Percentiles rank a stretch among this genome's conserved stretches.
phyloP scores from a whole-genome alignment of 495 filamentous ascomycete genomes.

The Emericellopsis terricola region DNA sequence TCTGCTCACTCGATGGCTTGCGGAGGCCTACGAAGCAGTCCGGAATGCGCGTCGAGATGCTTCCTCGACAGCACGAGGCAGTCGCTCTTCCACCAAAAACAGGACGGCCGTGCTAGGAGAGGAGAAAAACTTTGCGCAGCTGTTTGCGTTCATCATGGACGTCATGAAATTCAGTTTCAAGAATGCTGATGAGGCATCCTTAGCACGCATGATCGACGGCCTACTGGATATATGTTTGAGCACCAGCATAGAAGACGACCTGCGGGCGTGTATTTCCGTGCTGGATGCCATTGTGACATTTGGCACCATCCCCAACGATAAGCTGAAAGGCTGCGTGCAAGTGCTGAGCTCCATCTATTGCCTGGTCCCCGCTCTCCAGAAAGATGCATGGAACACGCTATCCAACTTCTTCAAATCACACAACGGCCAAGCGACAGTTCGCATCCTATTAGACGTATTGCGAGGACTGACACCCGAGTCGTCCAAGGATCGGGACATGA shows the following conservation, averaged over 20 bases:
- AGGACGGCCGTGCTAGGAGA: slow-evolving; percentile 37
- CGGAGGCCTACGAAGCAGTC: slow-evolving; percentile 34
- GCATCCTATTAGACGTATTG: slow-evolving; percentile 44
- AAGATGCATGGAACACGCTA: slow-evolving; percentile 58
- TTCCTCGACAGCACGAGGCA: slow-evolving; percentile 12
- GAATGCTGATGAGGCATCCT: slow-evolving; percentile 46
- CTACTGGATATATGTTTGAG: slow-evolving; percentile 57
- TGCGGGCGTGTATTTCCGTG: slow-evolving; percentile 55
- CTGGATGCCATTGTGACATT: slow-evolving; percentile 70
- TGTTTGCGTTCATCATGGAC: slow-evolving; percentile 61
- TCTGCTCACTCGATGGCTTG: slow-evolving; percentile 39
- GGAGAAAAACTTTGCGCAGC: slow-evolving; percentile 45
- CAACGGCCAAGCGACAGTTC: slow-evolving; percentile 50
- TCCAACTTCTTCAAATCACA: slow-evolving; percentile 65
- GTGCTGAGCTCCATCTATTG: slow-evolving; percentile 71
- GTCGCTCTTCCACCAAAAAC: slow-evolving; percentile 17
- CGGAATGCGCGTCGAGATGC: slow-evolving; percentile 22
- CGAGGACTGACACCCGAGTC: slow-evolving; percentile 27
- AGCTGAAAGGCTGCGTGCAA: slow-evolving; percentile 52
- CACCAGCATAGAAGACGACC: slow-evolving; percentile 54
- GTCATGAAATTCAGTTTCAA: slow-evolving; percentile 74
- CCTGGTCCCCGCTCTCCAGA: slow-evolving; percentile 47
- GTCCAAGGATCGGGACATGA: slow-evolving; percentile 34
- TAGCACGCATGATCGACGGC: slow-evolving; percentile 45
- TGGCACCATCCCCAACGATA: slow-evolving; percentile 49